Evolutionary conservation across 2,329 filamentous ascomycete species (phyloP).

Genomic region (Penicillium aurantiogriseum): DNA sequence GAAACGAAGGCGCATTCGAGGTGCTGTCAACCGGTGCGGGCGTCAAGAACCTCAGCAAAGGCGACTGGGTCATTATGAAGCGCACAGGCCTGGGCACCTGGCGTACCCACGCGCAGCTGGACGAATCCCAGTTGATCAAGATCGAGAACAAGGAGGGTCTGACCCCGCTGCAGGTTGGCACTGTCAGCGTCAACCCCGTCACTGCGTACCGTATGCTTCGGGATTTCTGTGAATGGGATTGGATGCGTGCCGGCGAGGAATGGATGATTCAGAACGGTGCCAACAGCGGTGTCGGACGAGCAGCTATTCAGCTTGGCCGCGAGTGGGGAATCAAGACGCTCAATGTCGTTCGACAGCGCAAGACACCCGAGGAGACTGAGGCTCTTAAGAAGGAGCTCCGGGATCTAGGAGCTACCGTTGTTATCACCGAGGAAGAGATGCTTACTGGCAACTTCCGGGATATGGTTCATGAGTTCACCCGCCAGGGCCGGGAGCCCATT

Average conservation of each 20-base stretch:
- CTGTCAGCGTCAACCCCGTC: slow-evolving; percentile 87
- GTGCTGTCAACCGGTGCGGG: slow-evolving; percentile 68
- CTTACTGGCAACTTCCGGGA: slow-evolving; percentile 45
- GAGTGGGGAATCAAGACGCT: slow-evolving; percentile 89
- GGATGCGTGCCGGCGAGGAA: slow-evolving; percentile 63
- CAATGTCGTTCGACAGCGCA: slow-evolving; percentile 78
- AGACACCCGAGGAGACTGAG: slow-evolving; percentile 63
- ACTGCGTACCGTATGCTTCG: slow-evolving; percentile 91
- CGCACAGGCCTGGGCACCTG: slow-evolving; percentile 84
- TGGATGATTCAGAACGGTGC: slow-evolving; percentile 98
- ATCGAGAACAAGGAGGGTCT: slow-evolving; percentile 70
- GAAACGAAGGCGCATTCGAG: slow-evolving; percentile 90
- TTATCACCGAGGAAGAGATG: slow-evolving; percentile 62
- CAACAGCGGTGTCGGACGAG: slow-evolving; percentile 87
- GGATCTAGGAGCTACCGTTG: slow-evolving; percentile 61
- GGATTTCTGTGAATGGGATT: slow-evolving; percentile 63
- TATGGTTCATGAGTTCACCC: slow-evolving; percentile 65
- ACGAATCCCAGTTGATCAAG: slow-evolving; percentile 61
- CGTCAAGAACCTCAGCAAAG: slow-evolving; percentile 63
- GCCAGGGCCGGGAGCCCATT: slow-evolving; percentile 68
- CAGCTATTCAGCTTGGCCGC: slow-evolving; percentile 81
- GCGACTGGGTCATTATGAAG: slow-evolving; percentile 93
- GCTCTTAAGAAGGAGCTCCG: slow-evolving; percentile 61
- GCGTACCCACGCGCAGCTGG: slow-evolving; percentile 80
- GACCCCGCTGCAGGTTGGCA: slow-evolving; percentile 75